phyloP scores from a whole-genome alignment of 2,329 filamentous ascomycete species.

The Pestalotiopsis sp. region DNA sequence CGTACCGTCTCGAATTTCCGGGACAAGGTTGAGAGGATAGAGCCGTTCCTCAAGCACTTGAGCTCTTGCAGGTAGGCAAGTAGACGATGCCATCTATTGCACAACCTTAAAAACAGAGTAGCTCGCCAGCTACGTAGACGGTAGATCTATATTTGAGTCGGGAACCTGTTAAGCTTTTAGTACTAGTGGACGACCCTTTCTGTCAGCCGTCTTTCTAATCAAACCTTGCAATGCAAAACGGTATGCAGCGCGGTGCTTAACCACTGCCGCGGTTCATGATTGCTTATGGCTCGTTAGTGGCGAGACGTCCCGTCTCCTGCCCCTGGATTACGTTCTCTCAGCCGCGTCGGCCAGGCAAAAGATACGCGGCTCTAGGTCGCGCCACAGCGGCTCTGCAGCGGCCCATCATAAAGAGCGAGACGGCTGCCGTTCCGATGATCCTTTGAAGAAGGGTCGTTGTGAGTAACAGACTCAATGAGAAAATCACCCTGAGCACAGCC shows the following conservation, averaged over 20 bases:
- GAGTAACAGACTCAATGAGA: not conserved
- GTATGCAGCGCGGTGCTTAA: not conserved
- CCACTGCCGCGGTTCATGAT: not conserved
- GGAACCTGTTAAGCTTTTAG: not conserved
- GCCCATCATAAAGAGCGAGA: not conserved
- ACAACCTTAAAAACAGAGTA: not conserved
- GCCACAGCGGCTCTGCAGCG: slow-evolving; percentile 1
- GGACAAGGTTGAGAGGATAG: not conserved
- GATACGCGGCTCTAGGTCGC: not conserved
- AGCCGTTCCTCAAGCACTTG: not conserved
- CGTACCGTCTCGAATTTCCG: not conserved
- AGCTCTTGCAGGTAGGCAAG: not conserved
- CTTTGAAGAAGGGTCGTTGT: not conserved
- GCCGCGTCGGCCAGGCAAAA: not conserved
- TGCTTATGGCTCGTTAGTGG: not conserved
- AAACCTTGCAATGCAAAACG: not conserved
- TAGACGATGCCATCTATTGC: not conserved
- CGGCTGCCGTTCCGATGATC: not conserved
- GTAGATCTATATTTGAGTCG: not conserved
- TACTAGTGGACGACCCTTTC: not conserved
- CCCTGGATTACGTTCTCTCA: not conserved
- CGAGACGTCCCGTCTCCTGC: not conserved
- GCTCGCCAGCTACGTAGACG: not conserved
- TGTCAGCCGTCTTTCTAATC: slow-evolving; percentile 2
- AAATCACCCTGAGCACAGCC: not conserved